Evolutionary conservation across 179 eudicot species (phyloP).

Genomic region (Drosera spatulata): DNA sequence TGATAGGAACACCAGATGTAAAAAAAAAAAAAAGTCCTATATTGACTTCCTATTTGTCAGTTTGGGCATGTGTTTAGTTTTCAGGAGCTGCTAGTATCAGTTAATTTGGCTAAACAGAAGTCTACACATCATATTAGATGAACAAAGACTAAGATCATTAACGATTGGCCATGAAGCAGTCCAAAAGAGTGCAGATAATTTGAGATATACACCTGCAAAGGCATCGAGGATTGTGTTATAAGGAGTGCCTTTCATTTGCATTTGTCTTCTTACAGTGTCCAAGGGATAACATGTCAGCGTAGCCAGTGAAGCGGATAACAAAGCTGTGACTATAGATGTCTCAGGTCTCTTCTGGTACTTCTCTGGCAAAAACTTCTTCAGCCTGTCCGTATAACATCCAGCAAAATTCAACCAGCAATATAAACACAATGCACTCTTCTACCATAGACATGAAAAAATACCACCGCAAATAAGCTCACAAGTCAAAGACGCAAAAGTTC

Average conservation of each 20-base stretch:
- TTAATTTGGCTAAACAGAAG: too few relatives aligned
- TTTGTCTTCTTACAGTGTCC: slow-evolving; percentile 89
- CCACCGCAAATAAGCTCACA: slow-evolving; percentile 58
- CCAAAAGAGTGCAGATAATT: background rate
- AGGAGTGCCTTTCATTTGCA: slow-evolving; percentile 96
- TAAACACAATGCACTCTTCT: slow-evolving; percentile 5
- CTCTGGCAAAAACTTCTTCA: slow-evolving; percentile 94
- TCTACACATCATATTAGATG: too few relatives aligned
- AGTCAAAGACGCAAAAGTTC: slow-evolving; percentile 94
- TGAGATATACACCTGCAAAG: slow-evolving; percentile 45
- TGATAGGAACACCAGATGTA: too few relatives aligned
- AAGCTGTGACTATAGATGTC: slow-evolving; percentile 65
- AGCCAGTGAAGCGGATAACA: slow-evolving; percentile 78
- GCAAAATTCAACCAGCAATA: slow-evolving; percentile 12
- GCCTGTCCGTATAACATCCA: slow-evolving; percentile 34
- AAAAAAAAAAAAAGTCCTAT: too few relatives aligned
- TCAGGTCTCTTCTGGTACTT: slow-evolving; percentile 79
- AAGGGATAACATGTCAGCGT: slow-evolving; percentile 86
- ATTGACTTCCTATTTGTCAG: too few relatives aligned
- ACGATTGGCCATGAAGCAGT: too few relatives aligned
- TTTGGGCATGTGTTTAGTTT: too few relatives aligned
- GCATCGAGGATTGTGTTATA: slow-evolving; percentile 84
- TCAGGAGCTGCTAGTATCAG: too few relatives aligned
- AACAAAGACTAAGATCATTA: too few relatives aligned
- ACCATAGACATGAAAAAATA: slow-evolving; percentile 9